Evolutionary conservation across 176 grass and related monocot genomes (phyloP).

Genomic region (Aegilops umbellulata): DNA sequence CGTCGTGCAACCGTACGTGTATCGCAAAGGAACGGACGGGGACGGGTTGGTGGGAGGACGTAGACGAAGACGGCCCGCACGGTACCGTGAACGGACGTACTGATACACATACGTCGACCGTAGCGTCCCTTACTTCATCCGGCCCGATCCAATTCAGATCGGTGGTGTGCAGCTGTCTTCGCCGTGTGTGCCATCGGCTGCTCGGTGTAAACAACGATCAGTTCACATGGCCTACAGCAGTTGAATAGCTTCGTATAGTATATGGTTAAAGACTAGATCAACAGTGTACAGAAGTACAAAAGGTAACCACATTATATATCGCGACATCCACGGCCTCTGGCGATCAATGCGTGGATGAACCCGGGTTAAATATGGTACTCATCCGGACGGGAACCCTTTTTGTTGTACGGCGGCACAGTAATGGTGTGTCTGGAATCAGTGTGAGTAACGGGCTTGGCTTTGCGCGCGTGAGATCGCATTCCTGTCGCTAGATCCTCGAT

Average conservation of each 20-base stretch:
- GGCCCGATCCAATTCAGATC: not conserved
- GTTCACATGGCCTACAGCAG: not conserved
- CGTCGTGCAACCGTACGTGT: not conserved
- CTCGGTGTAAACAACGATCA: not conserved
- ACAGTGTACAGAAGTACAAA: not conserved
- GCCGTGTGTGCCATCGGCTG: not conserved
- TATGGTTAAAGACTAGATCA: not conserved
- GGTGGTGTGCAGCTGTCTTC: not conserved
- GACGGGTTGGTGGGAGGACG: not conserved
- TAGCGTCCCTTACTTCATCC: not conserved
- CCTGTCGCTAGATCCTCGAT: slow-evolving; percentile 20
- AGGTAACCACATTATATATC: not conserved
- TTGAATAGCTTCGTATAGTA: not conserved
- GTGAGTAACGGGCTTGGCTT: not conserved
- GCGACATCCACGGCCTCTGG: too few relatives aligned
- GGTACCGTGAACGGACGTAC: not conserved
- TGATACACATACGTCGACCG: not conserved
- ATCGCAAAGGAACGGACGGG: not conserved
- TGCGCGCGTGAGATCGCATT: slow-evolving; percentile 12
- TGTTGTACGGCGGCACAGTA: not conserved
- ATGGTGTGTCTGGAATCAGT: not conserved
- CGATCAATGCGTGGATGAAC: not conserved
- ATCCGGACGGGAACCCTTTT: not conserved
- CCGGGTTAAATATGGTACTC: not conserved
- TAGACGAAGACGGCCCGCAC: not conserved